Evolutionary conservation across 345 rosid genomes (phyloP).

Genomic region (Sisymbrium altissimum): DNA sequence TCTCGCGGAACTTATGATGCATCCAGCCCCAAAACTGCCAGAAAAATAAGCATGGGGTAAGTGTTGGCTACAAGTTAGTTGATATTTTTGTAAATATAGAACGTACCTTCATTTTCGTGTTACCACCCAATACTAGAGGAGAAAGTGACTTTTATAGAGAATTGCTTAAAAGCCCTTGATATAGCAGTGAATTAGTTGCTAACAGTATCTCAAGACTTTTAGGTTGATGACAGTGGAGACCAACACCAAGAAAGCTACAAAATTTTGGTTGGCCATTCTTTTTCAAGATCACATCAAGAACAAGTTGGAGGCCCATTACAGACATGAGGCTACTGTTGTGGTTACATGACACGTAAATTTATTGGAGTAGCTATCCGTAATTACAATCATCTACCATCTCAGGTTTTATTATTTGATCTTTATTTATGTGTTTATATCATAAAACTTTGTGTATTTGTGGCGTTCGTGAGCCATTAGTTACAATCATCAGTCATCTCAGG

Average conservation of each 20-base stretch:
- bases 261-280: slow-evolving; percentile 63
- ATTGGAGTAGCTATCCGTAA: slow-evolving; percentile 36
- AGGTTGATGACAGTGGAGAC: slow-evolving; percentile 43
- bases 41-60: slow-evolving; percentile 34
- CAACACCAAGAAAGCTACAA: slow-evolving; percentile 72
- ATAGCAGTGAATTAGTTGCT: slow-evolving; percentile 41
- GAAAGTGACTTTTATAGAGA: slow-evolving; percentile 37
- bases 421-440: slow-evolving; percentile 4
- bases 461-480: not conserved
- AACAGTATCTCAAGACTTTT: slow-evolving; percentile 39
- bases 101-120: slow-evolving; percentile 68
- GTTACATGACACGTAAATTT: slow-evolving; percentile 28
- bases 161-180: slow-evolving; percentile 29
- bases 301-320: slow-evolving; percentile 32
- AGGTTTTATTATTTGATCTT: slow-evolving; percentile 15
- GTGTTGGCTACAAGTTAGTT: slow-evolving; percentile 28
- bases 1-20: slow-evolving; percentile 55
- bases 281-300: slow-evolving; percentile 63
- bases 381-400: slow-evolving; percentile 21
- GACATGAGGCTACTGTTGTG: slow-evolving; percentile 34
- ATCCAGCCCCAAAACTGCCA: slow-evolving; percentile 84
- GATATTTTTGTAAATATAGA: slow-evolving; percentile 17
- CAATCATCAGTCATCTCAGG: not conserved
- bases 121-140: slow-evolving; percentile 34
- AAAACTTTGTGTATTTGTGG: not conserved